phyloP scores from a whole-genome alignment of 257 asterid genomes.

The Gentiana dahurica region DNA sequence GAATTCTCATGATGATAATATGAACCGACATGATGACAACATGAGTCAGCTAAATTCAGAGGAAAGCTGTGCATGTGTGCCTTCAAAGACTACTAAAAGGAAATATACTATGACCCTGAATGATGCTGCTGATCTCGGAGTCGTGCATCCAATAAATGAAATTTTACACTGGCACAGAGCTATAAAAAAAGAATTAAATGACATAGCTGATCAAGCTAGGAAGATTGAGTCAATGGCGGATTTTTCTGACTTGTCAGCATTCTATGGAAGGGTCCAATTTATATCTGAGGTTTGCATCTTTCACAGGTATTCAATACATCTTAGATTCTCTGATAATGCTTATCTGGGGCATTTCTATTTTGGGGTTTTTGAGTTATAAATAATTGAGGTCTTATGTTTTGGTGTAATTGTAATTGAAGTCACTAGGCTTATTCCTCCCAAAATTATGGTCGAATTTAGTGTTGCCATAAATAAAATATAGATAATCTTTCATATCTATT shows the following conservation, averaged over 20 bases:
- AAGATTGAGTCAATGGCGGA: conserved; percentile 29
- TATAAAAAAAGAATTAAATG: conserved; percentile 28
- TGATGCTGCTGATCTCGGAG: conserved; percentile 16
- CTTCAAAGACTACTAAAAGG: conserved; percentile 25
- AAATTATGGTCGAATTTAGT: too few relatives aligned
- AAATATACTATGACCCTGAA: conserved; percentile 11
- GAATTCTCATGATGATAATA: conserved; percentile 10
- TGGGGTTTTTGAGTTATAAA: too few relatives aligned
- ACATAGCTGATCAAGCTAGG: conserved; percentile 28
- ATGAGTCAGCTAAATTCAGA: conserved; percentile 5
- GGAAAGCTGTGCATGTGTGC: conserved; percentile 16
- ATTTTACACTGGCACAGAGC: conserved; percentile 39
- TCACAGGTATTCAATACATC: conserved; percentile 23
- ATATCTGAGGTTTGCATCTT: conserved; percentile 39
- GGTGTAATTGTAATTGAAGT: too few relatives aligned
- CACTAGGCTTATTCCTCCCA: too few relatives aligned
- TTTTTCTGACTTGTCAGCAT: conserved; percentile 26
- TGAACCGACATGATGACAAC: not conserved
- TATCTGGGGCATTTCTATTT: not conserved
- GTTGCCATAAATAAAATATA: too few relatives aligned
- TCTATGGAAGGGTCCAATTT: conserved; percentile 32
- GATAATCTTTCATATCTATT: too few relatives aligned
- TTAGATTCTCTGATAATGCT: not conserved
- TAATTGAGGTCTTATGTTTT: too few relatives aligned
- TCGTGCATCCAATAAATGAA: conserved; percentile 27